These are phyloP conservation scores for Xanthoceras sorbifolium DNA, from an alignment of 345 rosid species.

Conservation along the genomic window DNA sequence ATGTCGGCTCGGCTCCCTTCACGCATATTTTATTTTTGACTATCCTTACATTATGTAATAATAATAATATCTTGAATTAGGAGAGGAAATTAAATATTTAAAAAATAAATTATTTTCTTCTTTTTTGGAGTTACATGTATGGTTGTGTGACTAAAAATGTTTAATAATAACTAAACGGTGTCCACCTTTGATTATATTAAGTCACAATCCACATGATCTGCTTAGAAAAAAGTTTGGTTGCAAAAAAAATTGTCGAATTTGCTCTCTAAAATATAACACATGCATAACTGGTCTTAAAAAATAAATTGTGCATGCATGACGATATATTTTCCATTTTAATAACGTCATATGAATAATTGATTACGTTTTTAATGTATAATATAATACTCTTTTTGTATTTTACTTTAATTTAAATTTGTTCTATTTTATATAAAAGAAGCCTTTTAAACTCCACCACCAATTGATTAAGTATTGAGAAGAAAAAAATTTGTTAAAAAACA, in stretches of 20 bases:
- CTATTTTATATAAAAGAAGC: too few relatives aligned
- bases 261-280: not conserved
- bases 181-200: not conserved
- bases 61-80: too few relatives aligned
- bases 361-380: too few relatives aligned
- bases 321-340: too few relatives aligned
- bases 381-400: too few relatives aligned
- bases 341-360: too few relatives aligned
- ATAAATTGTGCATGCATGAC: not conserved
- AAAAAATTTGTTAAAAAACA: too few relatives aligned
- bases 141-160: not conserved
- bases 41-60: too few relatives aligned
- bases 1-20: constrained; percentile 11
- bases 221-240: not conserved
- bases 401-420: too few relatives aligned
- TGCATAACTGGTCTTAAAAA: not conserved
- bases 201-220: not conserved
- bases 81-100: not conserved
- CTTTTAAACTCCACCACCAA: too few relatives aligned
- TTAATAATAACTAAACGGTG: not conserved
- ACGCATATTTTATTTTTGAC: constrained; percentile 6
- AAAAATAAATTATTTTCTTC: not conserved
- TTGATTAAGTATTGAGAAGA: too few relatives aligned
- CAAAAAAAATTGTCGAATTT: not conserved
- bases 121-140: not conserved